A percentile compares a stretch with the other conserved stretches of the same genome.
Evolutionary conservation across 257 asterid genomes (phyloP).

Genomic region (Dorcoceras hygrometricum): DNA sequence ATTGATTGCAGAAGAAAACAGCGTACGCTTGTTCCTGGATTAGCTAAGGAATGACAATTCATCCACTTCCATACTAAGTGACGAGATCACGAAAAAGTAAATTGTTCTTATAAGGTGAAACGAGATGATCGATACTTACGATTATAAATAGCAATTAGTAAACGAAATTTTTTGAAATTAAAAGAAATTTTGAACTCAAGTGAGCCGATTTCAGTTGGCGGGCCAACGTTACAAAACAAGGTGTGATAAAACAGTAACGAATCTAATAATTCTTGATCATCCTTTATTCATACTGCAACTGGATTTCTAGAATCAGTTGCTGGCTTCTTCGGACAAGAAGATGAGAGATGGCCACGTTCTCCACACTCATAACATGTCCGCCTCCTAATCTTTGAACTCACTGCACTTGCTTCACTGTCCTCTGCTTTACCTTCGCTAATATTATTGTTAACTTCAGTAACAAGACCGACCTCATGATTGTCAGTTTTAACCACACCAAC

Average conservation of each 20-base stretch:
- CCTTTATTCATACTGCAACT: not conserved
- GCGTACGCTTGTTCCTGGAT: too few relatives aligned
- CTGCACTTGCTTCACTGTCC: not conserved
- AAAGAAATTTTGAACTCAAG: not conserved
- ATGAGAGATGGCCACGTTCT: slow-evolving; percentile 77
- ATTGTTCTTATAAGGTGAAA: too few relatives aligned
- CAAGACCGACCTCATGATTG: too few relatives aligned
- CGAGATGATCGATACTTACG: too few relatives aligned
- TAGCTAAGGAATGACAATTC: too few relatives aligned
- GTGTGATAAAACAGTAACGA: not conserved
- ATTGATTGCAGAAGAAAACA: too few relatives aligned
- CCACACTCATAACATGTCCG: slow-evolving; percentile 58
- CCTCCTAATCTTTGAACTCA: not conserved
- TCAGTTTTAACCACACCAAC: slow-evolving; percentile 18
- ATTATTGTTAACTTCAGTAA: not conserved
- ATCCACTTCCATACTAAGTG: too few relatives aligned
- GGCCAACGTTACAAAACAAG: not conserved
- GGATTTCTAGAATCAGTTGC: slow-evolving; percentile 34
- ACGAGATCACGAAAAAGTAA: too few relatives aligned
- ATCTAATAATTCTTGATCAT: not conserved
- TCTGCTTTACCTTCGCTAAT: not conserved
- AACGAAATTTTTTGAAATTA: too few relatives aligned
- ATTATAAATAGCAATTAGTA: too few relatives aligned
- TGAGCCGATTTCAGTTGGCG: not conserved
- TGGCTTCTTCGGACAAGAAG: slow-evolving; percentile 65